Percentiles rank a stretch among this genome's conserved stretches.
phyloP scores from a whole-genome alignment of 2,329 filamentous ascomycete species.

The Beauveria varroae region DNA sequence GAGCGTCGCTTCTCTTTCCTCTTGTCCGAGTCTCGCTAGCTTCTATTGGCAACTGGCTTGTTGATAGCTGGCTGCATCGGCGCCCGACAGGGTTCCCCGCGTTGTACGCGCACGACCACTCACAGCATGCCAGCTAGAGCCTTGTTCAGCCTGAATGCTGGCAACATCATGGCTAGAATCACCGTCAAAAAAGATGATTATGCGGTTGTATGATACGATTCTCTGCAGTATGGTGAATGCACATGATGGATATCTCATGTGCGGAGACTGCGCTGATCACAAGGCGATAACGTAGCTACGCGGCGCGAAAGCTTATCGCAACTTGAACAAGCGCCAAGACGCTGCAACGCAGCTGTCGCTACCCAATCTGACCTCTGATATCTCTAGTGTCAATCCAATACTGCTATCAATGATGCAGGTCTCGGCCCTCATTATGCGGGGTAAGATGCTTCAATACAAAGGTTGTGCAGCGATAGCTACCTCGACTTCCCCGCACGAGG shows the following conservation, averaged over 20 bases:
- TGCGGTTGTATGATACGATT: not conserved
- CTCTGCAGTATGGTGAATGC: not conserved
- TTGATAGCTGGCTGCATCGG: not conserved
- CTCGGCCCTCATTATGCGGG: not conserved
- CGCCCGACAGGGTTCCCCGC: conserved; percentile 3
- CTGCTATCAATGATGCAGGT: conserved; percentile 1
- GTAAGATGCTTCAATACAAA: not conserved
- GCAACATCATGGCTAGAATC: not conserved
- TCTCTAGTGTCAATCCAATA: not conserved
- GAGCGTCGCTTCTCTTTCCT: not conserved
- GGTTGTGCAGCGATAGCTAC: not conserved
- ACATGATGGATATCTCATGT: not conserved
- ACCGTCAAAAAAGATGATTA: not conserved
- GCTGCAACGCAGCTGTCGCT: not conserved
- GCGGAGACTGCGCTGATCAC: not conserved
- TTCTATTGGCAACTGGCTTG: not conserved
- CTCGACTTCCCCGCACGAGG: not conserved
- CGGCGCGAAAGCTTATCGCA: not conserved
- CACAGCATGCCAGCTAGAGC: not conserved
- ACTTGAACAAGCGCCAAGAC: not conserved
- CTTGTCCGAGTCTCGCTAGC: not conserved
- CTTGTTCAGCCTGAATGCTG: not conserved
- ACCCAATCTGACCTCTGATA: not conserved
- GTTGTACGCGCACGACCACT: not conserved
- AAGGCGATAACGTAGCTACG: not conserved